phyloP scores from a whole-genome alignment of 148 eudicot species.

The Rhododendron ferrugineum region DNA sequence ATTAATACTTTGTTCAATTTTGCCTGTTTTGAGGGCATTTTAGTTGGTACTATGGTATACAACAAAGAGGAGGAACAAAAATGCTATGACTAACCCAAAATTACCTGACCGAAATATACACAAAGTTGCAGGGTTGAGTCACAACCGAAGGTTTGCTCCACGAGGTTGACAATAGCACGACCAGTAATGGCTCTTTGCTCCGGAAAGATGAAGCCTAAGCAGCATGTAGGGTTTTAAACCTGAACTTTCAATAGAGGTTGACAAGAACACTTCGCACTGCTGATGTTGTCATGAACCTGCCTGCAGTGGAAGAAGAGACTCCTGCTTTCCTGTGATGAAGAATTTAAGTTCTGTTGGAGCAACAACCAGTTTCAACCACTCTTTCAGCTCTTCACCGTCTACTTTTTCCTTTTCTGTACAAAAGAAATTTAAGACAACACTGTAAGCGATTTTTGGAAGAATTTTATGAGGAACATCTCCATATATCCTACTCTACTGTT shows the following conservation, averaged over 20 bases:
- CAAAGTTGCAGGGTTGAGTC: constrained; percentile 6
- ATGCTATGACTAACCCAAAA: background rate
- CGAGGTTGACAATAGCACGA: background rate
- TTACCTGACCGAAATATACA: background rate
- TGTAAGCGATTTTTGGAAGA: background rate
- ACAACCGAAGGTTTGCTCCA: background rate
- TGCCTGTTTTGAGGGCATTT: background rate
- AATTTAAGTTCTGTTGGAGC: constrained; percentile 77
- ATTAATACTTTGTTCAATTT: background rate
- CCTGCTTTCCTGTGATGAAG: constrained; percentile 64
- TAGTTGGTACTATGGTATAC: background rate
- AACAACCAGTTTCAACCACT: constrained; percentile 83
- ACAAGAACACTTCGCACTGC: constrained; percentile 2
- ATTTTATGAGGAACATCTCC: background rate
- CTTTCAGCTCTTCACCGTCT: constrained; percentile 84
- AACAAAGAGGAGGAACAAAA: background rate
- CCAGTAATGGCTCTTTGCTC: background rate
- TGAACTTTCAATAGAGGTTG: background rate
- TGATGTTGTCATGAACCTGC: constrained; percentile 22
- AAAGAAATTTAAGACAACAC: background rate
- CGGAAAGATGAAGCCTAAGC: background rate
- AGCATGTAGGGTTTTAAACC: background rate
- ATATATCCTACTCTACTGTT: background rate
- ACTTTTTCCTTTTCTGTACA: constrained; percentile 76
- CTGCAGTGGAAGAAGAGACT: constrained; percentile 55